Conservation (phyloP, 805 yeast genomes). For the Jamesozyma spencerorum region DNA sequence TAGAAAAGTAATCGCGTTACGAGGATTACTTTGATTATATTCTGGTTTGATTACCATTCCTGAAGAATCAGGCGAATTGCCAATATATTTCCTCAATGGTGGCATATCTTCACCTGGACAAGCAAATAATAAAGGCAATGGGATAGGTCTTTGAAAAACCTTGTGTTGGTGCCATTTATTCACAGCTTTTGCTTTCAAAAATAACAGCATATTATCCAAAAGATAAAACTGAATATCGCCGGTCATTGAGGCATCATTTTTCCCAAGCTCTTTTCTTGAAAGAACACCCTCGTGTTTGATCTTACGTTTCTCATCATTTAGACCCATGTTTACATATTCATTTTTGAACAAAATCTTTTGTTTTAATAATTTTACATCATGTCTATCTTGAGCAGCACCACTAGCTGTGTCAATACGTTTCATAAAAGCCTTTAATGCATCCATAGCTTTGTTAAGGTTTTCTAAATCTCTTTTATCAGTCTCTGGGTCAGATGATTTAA, state of each 20-base stretch:
- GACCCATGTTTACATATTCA: slow-evolving; percentile 76
- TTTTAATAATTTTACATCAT: slow-evolving; percentile 76
- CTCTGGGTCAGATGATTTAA: slow-evolving; percentile 81
- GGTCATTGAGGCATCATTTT: slow-evolving; percentile 20
- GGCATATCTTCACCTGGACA: slow-evolving; percentile 77
- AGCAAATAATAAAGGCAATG: slow-evolving; percentile 63
- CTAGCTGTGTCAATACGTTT: slow-evolving; percentile 69
- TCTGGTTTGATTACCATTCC: slow-evolving; percentile 25
- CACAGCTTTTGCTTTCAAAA: slow-evolving; percentile 76
- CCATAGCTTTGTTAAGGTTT: slow-evolving; percentile 60
- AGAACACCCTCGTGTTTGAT: slow-evolving; percentile 38
- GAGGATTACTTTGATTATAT: slow-evolving; percentile 16
- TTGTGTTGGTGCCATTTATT: slow-evolving; percentile 86
- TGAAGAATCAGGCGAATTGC: slow-evolving; percentile 25
- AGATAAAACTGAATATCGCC: slow-evolving; percentile 80
- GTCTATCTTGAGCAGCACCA: slow-evolving; percentile 89
- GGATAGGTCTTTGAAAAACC: slow-evolving; percentile 84
- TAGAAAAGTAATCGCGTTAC: slow-evolving; percentile 28
- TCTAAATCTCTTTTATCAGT: slow-evolving; percentile 38
- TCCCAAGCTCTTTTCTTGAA: slow-evolving; percentile 27
- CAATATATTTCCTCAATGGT: slow-evolving; percentile 38
- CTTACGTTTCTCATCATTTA: slow-evolving; percentile 71
- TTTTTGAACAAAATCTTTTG: slow-evolving; percentile 77
- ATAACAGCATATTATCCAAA: slow-evolving; percentile 78
- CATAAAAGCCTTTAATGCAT: slow-evolving; percentile 64